Base-by-base conservation (phyloP, 495 filamentous ascomycete genomes). In the Penicillium atrosanguineum region DNA sequence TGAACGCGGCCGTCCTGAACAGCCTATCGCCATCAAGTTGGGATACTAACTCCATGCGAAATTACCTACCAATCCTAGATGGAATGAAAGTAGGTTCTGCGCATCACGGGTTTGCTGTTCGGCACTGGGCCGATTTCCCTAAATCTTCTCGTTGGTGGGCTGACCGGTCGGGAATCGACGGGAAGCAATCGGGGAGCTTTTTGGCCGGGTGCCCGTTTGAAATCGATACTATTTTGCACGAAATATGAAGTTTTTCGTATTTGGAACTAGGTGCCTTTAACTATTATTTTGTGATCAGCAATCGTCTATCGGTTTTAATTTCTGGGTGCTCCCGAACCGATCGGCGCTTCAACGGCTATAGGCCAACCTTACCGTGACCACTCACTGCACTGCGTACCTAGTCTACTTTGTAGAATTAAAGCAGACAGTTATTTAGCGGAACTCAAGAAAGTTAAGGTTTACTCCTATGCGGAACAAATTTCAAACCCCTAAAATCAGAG, bases 71-170 rank as follows among this genome's bases (percentile, higher is more conserved):
- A 7, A 18, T 20, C 15, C 39, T 9, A n/a, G n/a, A 57, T 57
- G 48, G 38, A 44, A 23, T 6, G 16, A 36, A 21, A 39, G 1
- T 15, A 45, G 39, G 19, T 26, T 11, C 28, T 15, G 14, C 16
- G 19, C 4, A 8, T 42, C 26, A 43, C 25, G 29, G 11, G 39
- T 34, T 42, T 2, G 25, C 15, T 40, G n/a, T 43, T 26, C 18
- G 50, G 50, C 41, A 34, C 25, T 31, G 20, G 39, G 18, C 19
- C 21, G 28, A 31, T 18, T 6, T 45, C 46, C 48, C 46, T 51
- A 44, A 38, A 23, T 14, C 45, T 58, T 53, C 41, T 58, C 50
- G 55, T 53, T 25, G 21, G 25, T 58, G 55, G 45, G 37, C 50
- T 58, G 55, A 53, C 40, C 20, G 38, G 19, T 41, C 50, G 50